Conservation (phyloP, 768 basidiomycete genomes). For the Cystobasidium ongulense region DNA sequence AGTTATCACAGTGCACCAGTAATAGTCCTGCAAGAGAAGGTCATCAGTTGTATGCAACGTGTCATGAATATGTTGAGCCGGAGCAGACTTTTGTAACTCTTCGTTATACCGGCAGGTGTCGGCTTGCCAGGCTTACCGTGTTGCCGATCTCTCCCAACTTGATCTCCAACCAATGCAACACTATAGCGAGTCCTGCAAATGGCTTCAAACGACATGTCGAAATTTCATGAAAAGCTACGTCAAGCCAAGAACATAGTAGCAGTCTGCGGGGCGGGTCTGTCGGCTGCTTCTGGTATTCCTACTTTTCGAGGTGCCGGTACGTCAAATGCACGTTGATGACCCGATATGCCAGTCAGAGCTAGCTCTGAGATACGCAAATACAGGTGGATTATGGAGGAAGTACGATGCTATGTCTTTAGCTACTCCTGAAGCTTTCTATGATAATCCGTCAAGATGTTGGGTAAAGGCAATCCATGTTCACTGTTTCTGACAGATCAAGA, state of each 20-base stretch:
- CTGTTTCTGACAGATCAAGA: background rate
- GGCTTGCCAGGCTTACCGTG: no score
- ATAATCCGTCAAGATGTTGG: slow-evolving; percentile 29
- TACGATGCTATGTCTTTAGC: slow-evolving; percentile 32
- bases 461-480: background rate
- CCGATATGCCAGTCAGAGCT: no score
- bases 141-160: no score
- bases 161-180: background rate
- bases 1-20: no score
- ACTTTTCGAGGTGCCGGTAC: slow-evolving; percentile 30
- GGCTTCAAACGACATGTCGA: background rate
- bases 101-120: no score
- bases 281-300: slow-evolving; percentile 30
- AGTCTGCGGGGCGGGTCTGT: slow-evolving; percentile 21
- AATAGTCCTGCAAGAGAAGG: no score
- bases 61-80: no score
- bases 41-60: no score
- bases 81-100: no score
- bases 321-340: background rate
- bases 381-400: slow-evolving; percentile 31
- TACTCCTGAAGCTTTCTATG: slow-evolving; percentile 32
- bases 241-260: background rate
- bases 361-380: no score
- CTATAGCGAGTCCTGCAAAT: background rate
- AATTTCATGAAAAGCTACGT: background rate